Evolutionary conservation across 1,139 yeast species (phyloP).

Genomic region (Wickerhamomyces sp.): DNA sequence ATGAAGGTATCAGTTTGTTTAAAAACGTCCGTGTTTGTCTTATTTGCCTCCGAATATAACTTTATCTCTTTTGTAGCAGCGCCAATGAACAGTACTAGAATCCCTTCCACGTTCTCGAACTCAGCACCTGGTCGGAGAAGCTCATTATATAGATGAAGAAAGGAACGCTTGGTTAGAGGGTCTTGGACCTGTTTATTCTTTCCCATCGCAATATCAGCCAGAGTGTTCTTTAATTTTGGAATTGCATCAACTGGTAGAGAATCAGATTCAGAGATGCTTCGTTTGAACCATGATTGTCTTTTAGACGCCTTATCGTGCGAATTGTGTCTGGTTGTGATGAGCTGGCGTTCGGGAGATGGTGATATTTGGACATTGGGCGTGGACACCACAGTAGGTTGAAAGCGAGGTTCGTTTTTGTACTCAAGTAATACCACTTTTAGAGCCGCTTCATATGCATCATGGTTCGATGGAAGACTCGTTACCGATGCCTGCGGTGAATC

Average conservation of each 20-base stretch:
- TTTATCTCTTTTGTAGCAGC: constrained; percentile 64
- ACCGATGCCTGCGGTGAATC: constrained; percentile 5
- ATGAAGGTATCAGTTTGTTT: constrained; percentile 57
- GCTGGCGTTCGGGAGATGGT: constrained; percentile 7
- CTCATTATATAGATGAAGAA: constrained; percentile 61
- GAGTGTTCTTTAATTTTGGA: constrained; percentile 41
- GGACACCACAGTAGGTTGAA: constrained; percentile 25
- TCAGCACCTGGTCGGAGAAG: constrained; percentile 47
- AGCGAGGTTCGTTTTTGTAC: constrained; percentile 56
- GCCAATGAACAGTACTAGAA: constrained; percentile 62
- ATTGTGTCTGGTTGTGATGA: constrained; percentile 5
- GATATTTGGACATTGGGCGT: constrained; percentile 4
- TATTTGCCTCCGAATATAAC: constrained; percentile 37
- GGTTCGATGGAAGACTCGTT: neutral
- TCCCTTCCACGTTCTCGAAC: constrained; percentile 53
- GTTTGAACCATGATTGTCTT: constrained; percentile 20
- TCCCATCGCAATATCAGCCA: constrained; percentile 53
- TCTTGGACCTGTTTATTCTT: constrained; percentile 24
- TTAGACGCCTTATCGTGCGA: constrained; percentile 7
- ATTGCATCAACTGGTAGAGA: constrained; percentile 45
- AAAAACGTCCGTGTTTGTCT: constrained; percentile 45
- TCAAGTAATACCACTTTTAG: constrained; percentile 50
- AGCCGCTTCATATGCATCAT: constrained; percentile 33
- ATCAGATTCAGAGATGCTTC: constrained; percentile 3
- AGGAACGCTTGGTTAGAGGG: constrained; percentile 38